Evolutionary conservation across 495 filamentous ascomycete species (phyloP).

Genomic region (Penicillium soppii): DNA sequence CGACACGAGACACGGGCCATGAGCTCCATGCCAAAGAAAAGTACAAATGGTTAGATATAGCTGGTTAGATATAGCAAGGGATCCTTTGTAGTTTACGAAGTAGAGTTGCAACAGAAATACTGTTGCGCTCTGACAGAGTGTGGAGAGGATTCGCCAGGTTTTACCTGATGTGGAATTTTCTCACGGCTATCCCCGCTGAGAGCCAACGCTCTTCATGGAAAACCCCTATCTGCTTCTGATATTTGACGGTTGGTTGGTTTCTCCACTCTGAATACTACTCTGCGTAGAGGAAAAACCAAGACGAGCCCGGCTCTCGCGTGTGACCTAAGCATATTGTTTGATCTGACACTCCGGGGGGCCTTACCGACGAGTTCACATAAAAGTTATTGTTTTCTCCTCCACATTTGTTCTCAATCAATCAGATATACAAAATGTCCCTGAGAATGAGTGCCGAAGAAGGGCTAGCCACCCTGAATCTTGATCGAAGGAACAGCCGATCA

Average conservation of each 20-base stretch:
- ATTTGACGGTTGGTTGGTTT: no score
- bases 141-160: neutral
- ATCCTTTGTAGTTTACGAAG: neutral
- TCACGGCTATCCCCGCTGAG: no score
- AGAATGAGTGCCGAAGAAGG: constrained; percentile 2
- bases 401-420: neutral
- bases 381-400: neutral
- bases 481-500: constrained; percentile 6
- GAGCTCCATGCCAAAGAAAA: no score
- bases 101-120: neutral
- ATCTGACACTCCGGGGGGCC: neutral
- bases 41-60: no score
- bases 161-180: no score
- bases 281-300: neutral
- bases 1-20: no score
- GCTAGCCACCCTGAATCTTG: neutral
- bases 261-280: constrained; percentile 2
- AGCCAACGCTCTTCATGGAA: no score
- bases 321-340: neutral
- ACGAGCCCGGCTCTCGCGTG: neutral
- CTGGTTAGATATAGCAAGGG: no score
- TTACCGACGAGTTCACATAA: neutral
- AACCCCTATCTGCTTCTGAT: no score
- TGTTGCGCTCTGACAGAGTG: neutral
- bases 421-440: constrained; percentile 12